Conservation (phyloP, 345 rosid species). For the Syzygium grande region DNA sequence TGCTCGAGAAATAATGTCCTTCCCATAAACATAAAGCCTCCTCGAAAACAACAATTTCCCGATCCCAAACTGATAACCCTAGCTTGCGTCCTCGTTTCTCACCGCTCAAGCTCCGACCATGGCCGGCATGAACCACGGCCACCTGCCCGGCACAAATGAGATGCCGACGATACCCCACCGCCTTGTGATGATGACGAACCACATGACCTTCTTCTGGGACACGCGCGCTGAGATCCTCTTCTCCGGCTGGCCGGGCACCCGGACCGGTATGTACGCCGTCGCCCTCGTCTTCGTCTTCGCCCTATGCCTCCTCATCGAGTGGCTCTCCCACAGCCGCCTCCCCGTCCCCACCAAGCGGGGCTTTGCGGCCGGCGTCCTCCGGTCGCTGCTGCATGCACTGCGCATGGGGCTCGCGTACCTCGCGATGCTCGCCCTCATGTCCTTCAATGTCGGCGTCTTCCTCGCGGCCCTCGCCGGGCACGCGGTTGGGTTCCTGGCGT, state of each 20-base stretch:
- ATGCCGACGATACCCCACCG: rapidly evolving
- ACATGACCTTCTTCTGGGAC: slow-evolving; percentile 21
- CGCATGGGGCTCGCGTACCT: slow-evolving; percentile 47
- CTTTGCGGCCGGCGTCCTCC: slow-evolving; percentile 30
- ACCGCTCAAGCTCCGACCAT: background rate
- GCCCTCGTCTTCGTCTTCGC: slow-evolving; percentile 23
- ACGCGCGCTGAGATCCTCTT: slow-evolving; percentile 8
- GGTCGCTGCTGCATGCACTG: slow-evolving; percentile 35
- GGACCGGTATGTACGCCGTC: slow-evolving; percentile 2
- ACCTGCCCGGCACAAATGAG: rapidly evolving
- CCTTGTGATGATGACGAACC: background rate
- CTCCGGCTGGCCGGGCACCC: slow-evolving; percentile 21
- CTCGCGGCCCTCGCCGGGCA: slow-evolving; percentile 60
- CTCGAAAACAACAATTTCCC: too few relatives aligned
- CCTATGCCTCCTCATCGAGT: slow-evolving; percentile 21
- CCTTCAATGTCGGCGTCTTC: slow-evolving; percentile 69
- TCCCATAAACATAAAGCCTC: background rate
- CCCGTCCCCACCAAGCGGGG: slow-evolving; percentile 11
- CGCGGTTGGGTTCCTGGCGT: slow-evolving; percentile 52
- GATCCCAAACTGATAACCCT: background rate
- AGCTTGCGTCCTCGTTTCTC: background rate
- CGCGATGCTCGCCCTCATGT: slow-evolving; percentile 83
- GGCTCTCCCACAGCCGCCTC: slow-evolving; percentile 23
- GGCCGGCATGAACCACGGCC: background rate
- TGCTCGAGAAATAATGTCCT: background rate